Conservation (phyloP, 768 basidiomycete species). For the Tulasnella sp. region DNA sequence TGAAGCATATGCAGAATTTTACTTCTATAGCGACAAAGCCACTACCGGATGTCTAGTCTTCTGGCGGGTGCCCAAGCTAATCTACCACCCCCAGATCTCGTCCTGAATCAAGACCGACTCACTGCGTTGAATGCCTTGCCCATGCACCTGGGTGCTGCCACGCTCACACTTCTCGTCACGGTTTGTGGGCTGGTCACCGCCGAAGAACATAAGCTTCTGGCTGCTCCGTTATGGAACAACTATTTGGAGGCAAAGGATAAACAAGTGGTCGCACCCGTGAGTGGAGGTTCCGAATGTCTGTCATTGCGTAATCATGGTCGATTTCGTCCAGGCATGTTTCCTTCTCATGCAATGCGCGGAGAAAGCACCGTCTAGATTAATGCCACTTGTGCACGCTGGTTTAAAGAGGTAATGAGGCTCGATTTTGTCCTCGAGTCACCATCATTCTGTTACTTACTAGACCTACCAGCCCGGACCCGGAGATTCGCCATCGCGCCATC, state of each 20-base stretch:
- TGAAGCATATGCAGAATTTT: neutral
- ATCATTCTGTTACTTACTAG: neutral
- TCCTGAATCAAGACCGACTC: neutral
- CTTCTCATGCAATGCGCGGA: constrained; percentile 64
- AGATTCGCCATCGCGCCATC: constrained; percentile 40
- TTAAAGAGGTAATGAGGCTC: constrained; percentile 21
- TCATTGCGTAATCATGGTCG: neutral
- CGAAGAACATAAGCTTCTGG: constrained; percentile 41
- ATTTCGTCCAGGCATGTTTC: constrained; percentile 36
- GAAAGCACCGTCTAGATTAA: constrained; percentile 39
- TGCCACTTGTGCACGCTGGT: constrained; percentile 41
- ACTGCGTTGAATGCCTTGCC: constrained; percentile 33
- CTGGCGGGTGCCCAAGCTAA: neutral
- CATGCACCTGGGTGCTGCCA: constrained; percentile 36
- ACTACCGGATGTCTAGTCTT: neutral
- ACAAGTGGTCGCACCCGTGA: constrained; percentile 39
- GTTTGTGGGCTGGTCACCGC: constrained; percentile 42
- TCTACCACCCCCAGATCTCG: neutral
- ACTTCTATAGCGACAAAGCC: neutral
- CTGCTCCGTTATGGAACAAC: constrained; percentile 45
- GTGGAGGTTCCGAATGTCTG: constrained; percentile 20
- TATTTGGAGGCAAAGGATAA: constrained; percentile 33
- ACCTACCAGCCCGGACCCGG: constrained; percentile 35
- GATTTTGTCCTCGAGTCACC: neutral
- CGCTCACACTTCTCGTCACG: constrained; percentile 49